These are phyloP conservation scores for Globisporangium takayamanum DNA, from an alignment of 352 stramenopile species.

Conservation along the genomic window DNA sequence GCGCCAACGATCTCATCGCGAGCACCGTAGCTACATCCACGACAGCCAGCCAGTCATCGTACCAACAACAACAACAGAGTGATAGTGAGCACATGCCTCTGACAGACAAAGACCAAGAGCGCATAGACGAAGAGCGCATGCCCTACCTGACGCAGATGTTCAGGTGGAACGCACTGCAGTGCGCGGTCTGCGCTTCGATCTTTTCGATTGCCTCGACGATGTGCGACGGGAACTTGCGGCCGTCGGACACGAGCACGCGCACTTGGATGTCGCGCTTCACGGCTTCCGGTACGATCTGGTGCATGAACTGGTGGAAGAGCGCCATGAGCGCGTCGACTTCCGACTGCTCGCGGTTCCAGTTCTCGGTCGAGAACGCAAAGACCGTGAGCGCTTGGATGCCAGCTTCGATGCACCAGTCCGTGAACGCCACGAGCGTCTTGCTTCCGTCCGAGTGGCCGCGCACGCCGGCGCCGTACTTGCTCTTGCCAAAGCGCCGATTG, in stretches of 20 bases:
- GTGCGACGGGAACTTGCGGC: slow-evolving; percentile 57
- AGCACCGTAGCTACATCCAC: slow-evolving; percentile 85
- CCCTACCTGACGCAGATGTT: slow-evolving; percentile 80
- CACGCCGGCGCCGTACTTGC: slow-evolving; percentile 62
- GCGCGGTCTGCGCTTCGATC: slow-evolving; percentile 85
- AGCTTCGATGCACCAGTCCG: slow-evolving; percentile 94
- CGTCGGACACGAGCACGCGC: slow-evolving; percentile 84
- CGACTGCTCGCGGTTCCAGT: slow-evolving; percentile 87
- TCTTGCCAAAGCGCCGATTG: slow-evolving; percentile 92
- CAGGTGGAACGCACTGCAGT: slow-evolving; percentile 75
- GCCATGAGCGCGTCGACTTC: slow-evolving; percentile 92
- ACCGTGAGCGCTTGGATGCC: slow-evolving; percentile 90
- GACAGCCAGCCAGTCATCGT: slow-evolving; percentile 11
- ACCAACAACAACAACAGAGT: neutral
- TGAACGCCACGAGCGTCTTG: slow-evolving; percentile 93
- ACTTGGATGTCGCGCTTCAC: slow-evolving; percentile 90
- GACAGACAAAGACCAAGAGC: neutral
- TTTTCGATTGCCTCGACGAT: slow-evolving; percentile 59
- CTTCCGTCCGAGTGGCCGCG: slow-evolving; percentile 93
- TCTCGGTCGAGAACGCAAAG: slow-evolving; percentile 96
- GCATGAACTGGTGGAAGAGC: slow-evolving; percentile 94
- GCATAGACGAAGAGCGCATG: neutral
- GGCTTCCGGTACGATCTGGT: slow-evolving; percentile 88
- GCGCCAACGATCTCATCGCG: slow-evolving; percentile 94
- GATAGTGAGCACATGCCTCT: no score